Base-by-base conservation (phyloP, 306 rosid species). In the Cicer bijugum region DNA sequence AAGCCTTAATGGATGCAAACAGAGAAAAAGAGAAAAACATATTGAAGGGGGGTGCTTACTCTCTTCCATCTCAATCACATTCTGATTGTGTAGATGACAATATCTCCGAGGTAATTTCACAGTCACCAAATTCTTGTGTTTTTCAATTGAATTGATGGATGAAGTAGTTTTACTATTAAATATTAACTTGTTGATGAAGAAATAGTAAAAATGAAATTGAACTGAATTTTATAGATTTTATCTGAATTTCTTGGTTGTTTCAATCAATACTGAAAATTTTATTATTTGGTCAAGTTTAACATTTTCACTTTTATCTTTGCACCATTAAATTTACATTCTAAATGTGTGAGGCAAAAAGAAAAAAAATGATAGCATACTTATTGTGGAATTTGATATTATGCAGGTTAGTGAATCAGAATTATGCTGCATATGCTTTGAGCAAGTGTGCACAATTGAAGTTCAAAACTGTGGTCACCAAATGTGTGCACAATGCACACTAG, bases 361-460 rank as follows among this genome's bases (percentile, higher is more conserved):
- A 56, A 56, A 72, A 39, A 10, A 53, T 57, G 37, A 1, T 38
- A 6, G 63, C 12, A 11, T 44, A 58, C 68, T 82, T 63, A 85
- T 42, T 28, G 12, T n/a, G 72, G 48, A 53, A 43, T 74, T 17
- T 78, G 47, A 72, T 40, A 43, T 72, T 43, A 73, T 89, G 91
- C 96, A 95, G 99, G 88, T 71, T 58, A 92, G 97, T 28, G 97
- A 95, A 59, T 57, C 89, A 8, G 97, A 92, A 59, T 62, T 86
- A 58, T 95, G 97, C 84, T 90, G 95, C 93, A 95, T 95, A 75
- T 95, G 97, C 84, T 95, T 95, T 80, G 99, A 92, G 87, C 99
- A 92, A 40, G 89, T 78, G 9, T 92, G 97, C 81, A 85, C 91
- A 47, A 90, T 95, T 62, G 99, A 95, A 81, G 97, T 95, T 64